Evolutionary conservation across 306 rosid genomes (phyloP).

Genomic region (Pueraria montana): DNA sequence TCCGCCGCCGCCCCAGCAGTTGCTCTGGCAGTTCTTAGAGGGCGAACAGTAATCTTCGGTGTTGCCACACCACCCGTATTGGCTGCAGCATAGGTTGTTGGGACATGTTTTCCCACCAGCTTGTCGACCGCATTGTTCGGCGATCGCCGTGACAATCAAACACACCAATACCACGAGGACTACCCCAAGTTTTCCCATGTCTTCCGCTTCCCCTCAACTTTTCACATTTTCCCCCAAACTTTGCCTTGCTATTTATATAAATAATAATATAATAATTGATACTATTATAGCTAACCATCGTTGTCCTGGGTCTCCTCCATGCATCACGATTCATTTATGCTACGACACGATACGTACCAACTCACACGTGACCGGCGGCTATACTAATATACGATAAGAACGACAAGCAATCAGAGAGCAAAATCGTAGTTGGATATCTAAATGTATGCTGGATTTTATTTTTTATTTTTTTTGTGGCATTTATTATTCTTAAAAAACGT

Average conservation of each 20-base stretch:
- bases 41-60: slow-evolving; percentile 59
- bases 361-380: neutral
- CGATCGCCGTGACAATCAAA: slow-evolving; percentile 30
- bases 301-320: neutral
- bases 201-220: neutral
- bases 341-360: neutral
- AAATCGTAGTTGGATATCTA: too few relatives aligned
- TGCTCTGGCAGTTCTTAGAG: slow-evolving; percentile 62
- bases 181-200: slow-evolving; percentile 41
- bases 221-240: neutral
- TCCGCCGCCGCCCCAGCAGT: slow-evolving; percentile 36
- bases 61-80: slow-evolving; percentile 69
- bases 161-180: neutral
- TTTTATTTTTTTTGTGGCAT: too few relatives aligned
- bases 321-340: neutral
- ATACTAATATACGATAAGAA: neutral
- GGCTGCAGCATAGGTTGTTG: slow-evolving; percentile 66
- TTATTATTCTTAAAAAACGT: too few relatives aligned
- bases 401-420: too few relatives aligned
- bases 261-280: neutral
- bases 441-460: too few relatives aligned
- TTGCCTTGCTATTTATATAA: neutral
- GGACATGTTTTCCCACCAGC: slow-evolving; percentile 58
- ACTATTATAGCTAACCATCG: neutral
- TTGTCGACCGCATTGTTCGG: slow-evolving; percentile 67